phyloP scores from a whole-genome alignment of 805 yeast species.

The Lachancea fermentati region DNA sequence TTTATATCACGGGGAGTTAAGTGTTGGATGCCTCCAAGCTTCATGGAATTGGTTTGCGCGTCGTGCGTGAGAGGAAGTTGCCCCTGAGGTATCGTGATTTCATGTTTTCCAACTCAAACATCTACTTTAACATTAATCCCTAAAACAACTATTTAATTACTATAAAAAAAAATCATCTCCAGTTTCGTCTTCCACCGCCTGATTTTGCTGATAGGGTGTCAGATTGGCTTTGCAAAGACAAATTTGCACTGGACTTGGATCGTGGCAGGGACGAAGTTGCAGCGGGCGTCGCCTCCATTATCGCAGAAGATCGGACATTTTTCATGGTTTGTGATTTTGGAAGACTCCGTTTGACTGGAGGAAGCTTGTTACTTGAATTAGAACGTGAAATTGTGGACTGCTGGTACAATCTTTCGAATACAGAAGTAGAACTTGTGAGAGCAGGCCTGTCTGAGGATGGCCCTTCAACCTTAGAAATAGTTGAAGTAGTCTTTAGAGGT shows the following conservation, averaged over 20 bases:
- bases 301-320: conserved; percentile 4
- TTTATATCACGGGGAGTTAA: too few species aligned
- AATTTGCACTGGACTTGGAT: conserved; percentile 4
- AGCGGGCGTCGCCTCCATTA: too few species aligned
- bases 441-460: conserved; percentile 2
- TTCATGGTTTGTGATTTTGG: conserved; percentile 10
- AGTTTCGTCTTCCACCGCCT: conserved; percentile 1
- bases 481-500: too few species aligned
- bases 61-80: too few species aligned
- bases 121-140: too few species aligned
- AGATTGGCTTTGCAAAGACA: background rate
- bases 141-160: background rate
- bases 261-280: conserved; percentile 1
- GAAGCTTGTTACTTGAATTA: conserved; percentile 16
- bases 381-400: conserved; percentile 20
- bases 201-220: background rate
- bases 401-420: conserved; percentile 25
- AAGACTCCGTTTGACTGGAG: conserved; percentile 1
- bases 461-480: background rate
- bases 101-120: too few species aligned
- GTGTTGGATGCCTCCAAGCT: too few species aligned
- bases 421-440: conserved; percentile 13
- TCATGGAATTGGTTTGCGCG: too few species aligned
- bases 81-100: too few species aligned
- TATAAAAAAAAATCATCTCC: conserved; percentile 1